These are phyloP conservation scores for Gracilaria domingensis DNA, from an alignment of 23 red algal genomes.

Conservation along the genomic window DNA sequence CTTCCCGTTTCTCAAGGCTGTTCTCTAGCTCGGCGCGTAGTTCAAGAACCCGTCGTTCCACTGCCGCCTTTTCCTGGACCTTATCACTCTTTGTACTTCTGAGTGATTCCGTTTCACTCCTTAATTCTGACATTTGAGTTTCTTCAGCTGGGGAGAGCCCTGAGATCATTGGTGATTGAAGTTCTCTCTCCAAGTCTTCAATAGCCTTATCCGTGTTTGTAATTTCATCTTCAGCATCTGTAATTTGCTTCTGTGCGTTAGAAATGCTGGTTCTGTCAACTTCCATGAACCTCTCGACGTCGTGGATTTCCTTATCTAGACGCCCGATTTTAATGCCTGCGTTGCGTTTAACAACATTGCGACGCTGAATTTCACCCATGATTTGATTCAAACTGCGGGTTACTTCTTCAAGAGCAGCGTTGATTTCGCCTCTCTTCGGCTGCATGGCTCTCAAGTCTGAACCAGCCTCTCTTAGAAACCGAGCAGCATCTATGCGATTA, in stretches of 20 bases:
- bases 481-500: constrained; percentile 79
- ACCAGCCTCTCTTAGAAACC: constrained; percentile 39
- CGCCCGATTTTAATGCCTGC: constrained; percentile 27
- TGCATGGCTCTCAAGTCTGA: constrained; percentile 37
- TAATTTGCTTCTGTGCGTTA: constrained; percentile 47
- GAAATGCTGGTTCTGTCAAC: constrained; percentile 45
- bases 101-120: constrained; percentile 47
- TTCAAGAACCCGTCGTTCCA: constrained; percentile 45
- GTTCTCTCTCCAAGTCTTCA: constrained; percentile 66
- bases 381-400: constrained; percentile 53
- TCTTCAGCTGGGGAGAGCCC: constrained; percentile 69
- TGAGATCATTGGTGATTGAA: constrained; percentile 71
- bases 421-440: constrained; percentile 27
- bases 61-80: constrained; percentile 11
- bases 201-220: constrained; percentile 45
- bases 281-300: constrained; percentile 40
- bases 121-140: constrained; percentile 37
- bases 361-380: constrained; percentile 74
- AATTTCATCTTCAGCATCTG: constrained; percentile 41
- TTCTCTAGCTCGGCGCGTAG: constrained; percentile 68
- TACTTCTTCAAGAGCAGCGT: constrained; percentile 36
- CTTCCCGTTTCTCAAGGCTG: constrained; percentile 70
- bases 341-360: constrained; percentile 34
- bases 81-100: constrained; percentile 2
- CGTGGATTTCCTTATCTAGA: constrained; percentile 38